Evolutionary conservation across 305 asterid species (phyloP).

Genomic region (Plantago lanceolata): DNA sequence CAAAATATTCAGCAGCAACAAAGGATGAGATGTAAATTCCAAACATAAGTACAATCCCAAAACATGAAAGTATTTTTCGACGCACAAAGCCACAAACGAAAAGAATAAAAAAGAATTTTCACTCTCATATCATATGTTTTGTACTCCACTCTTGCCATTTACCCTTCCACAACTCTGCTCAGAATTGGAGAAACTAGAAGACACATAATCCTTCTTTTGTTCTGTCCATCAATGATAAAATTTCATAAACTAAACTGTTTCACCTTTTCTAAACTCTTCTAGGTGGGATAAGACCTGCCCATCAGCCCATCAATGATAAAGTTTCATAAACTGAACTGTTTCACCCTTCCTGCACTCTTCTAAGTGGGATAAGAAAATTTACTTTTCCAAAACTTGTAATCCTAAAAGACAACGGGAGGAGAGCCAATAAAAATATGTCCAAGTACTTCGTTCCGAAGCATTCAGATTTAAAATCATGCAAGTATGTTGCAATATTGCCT

Average conservation of each 20-base stretch:
- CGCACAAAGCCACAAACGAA: background rate
- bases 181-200: background rate
- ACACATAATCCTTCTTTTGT: too few species aligned
- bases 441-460: background rate
- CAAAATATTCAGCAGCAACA: conserved; percentile 1
- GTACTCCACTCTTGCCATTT: too few species aligned
- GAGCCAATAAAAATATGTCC: too few species aligned
- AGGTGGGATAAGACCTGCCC: too few species aligned
- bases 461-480: background rate
- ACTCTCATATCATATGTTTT: too few species aligned
- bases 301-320: background rate
- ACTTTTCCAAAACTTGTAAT: background rate
- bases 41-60: background rate
- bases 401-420: background rate
- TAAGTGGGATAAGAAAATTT: background rate
- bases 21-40: background rate
- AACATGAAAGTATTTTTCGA: background rate
- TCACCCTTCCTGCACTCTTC: background rate
- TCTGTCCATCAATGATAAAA: background rate
- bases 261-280: background rate
- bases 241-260: background rate
- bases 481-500: background rate
- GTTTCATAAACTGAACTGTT: background rate
- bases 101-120: background rate
- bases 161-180: too few species aligned